Evolutionary conservation across 345 rosid genomes (phyloP).

Genomic region (Syzygium jambos): DNA sequence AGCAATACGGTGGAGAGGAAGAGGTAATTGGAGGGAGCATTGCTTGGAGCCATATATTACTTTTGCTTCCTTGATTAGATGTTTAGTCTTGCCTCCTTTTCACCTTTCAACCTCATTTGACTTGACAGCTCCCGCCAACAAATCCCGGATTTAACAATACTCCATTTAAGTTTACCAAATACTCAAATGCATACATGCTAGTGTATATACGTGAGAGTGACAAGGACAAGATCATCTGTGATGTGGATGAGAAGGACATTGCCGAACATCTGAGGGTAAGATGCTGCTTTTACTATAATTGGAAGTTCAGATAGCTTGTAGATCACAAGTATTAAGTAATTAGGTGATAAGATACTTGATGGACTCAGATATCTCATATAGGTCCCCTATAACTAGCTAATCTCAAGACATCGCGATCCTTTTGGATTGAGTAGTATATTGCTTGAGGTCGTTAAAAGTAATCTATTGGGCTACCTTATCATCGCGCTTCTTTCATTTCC

Average conservation of each 20-base stretch:
- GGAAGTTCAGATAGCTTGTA: neutral
- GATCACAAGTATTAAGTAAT: neutral
- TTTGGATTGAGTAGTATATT: neutral
- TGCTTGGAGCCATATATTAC: neutral
- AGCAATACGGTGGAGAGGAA: conserved; percentile 98
- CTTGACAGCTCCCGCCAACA: conserved; percentile 71
- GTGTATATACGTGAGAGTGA: conserved; percentile 96
- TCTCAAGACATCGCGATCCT: neutral
- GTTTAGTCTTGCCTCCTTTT: conserved; percentile 10
- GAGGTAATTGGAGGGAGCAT: conserved; percentile 41
- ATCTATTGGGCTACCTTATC: neutral
- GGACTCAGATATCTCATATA: neutral
- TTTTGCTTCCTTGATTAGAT: neutral
- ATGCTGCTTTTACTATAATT: conserved; percentile 9
- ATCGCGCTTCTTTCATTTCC: neutral
- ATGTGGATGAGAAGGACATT: conserved; percentile 96
- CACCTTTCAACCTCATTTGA: conserved; percentile 1
- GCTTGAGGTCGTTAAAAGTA: neutral
- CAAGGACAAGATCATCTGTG: conserved; percentile 91
- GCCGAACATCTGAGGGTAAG: conserved; percentile 92
- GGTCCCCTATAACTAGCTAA: neutral
- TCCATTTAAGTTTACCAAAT: conserved; percentile 84
- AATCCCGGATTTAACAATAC: conserved; percentile 94
- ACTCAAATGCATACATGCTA: conserved; percentile 98
- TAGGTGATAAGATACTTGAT: neutral